Evolutionary conservation across 768 basidiomycete species (phyloP).

Genomic region (Plicaturopsis crispa): DNA sequence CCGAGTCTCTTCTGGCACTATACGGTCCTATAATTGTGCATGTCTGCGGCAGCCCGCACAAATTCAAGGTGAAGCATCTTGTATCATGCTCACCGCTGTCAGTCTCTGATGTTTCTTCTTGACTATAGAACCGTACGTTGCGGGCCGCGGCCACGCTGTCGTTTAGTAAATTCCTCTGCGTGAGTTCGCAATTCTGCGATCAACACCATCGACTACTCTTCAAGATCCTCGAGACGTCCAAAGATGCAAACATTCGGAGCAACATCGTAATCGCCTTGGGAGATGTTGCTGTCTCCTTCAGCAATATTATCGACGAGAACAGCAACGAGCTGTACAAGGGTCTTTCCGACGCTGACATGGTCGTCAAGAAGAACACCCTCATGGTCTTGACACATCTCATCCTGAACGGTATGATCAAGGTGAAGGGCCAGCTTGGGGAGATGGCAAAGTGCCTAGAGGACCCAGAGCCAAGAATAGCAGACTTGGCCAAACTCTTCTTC

Average conservation of each 20-base stretch:
- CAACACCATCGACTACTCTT: conserved; percentile 82
- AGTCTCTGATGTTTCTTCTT: not conserved
- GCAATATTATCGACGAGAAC: conserved; percentile 94
- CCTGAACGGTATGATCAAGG: conserved; percentile 98
- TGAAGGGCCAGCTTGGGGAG: conserved; percentile 97
- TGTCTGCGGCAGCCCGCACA: conserved; percentile 84
- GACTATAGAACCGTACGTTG: conserved; percentile 68
- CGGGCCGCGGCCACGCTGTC: conserved; percentile 83
- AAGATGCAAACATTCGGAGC: conserved; percentile 82
- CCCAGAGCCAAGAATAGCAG: conserved; percentile 76
- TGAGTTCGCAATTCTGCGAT: conserved; percentile 92
- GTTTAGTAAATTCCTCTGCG: conserved; percentile 94
- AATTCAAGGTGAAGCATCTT: conserved; percentile 86
- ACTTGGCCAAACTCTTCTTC: conserved; percentile 98
- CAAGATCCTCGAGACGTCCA: conserved; percentile 88
- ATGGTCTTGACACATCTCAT: conserved; percentile 98
- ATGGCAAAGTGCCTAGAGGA: conserved; percentile 99
- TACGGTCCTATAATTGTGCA: conserved; percentile 90
- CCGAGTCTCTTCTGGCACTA: conserved; percentile 69
- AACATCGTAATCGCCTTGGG: conserved; percentile 98
- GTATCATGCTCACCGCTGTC: no score
- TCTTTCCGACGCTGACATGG: conserved; percentile 75
- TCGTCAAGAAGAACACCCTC: conserved; percentile 98
- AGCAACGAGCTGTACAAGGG: conserved; percentile 93
- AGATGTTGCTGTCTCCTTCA: conserved; percentile 97